These are phyloP conservation scores for Cinchona pubescens DNA, from an alignment of 257 asterid species.

Conservation along the genomic window DNA sequence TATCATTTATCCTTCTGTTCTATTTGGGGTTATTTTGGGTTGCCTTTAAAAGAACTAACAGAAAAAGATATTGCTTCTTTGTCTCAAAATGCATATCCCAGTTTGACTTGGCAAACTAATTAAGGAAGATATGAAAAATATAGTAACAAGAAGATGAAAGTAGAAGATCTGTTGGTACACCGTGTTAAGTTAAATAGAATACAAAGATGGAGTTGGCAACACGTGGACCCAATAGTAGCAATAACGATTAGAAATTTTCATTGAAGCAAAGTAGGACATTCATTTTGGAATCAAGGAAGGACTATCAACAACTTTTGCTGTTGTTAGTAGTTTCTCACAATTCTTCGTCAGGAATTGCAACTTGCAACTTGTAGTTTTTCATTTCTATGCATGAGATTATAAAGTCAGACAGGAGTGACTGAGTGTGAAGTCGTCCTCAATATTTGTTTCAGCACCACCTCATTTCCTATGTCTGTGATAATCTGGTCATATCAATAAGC, in stretches of 20 bases:
- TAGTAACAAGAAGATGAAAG: neutral
- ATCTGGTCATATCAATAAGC: neutral
- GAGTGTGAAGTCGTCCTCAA: neutral
- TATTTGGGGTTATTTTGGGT: neutral
- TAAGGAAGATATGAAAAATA: neutral
- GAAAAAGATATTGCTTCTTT: neutral
- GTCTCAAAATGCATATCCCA: neutral
- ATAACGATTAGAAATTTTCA: neutral
- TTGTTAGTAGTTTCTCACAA: neutral
- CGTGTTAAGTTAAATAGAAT: neutral
- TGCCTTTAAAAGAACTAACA: neutral
- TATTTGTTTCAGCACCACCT: neutral
- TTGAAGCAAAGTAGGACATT: neutral
- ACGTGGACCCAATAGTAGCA: neutral
- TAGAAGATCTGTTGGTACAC: neutral
- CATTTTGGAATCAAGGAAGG: neutral
- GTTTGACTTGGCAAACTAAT: neutral
- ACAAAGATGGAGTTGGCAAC: neutral
- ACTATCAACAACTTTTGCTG: no score
- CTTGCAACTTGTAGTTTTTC: neutral
- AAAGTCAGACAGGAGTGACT: neutral
- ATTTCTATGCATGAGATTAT: neutral
- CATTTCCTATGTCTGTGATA: neutral
- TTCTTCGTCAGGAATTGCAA: neutral
- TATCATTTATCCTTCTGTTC: neutral